Conservation (phyloP, 495 filamentous ascomycete species). For the Eremomyces bilateralis region DNA sequence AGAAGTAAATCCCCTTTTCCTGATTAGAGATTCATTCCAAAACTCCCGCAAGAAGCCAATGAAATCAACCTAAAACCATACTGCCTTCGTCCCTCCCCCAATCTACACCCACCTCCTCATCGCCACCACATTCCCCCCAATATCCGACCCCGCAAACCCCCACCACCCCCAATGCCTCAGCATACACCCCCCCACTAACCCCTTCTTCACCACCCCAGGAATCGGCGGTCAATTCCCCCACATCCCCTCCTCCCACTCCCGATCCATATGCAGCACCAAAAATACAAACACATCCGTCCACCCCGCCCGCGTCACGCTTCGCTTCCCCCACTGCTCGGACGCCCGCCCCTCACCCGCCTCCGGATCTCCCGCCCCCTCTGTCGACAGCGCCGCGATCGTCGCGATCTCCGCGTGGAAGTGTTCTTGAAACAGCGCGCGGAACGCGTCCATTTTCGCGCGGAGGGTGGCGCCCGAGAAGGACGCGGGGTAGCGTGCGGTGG, state of each 20-base stretch:
- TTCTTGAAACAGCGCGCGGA: conserved; percentile 24
- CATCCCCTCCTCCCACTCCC: conserved; percentile 28
- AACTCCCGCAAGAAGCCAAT: no score
- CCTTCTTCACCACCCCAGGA: conserved; percentile 9
- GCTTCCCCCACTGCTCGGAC: conserved; percentile 23
- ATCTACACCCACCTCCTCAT: no score
- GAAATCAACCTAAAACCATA: no score
- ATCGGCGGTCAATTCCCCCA: conserved; percentile 19
- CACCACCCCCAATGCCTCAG: conserved; percentile 26
- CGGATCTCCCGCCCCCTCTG: conserved; percentile 22
- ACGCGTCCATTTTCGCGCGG: conserved; percentile 24
- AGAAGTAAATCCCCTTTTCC: no score
- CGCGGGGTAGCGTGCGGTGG: conserved; percentile 11
- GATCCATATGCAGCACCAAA: conserved; percentile 34
- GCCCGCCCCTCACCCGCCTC: conserved; percentile 14
- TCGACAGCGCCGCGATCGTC: conserved; percentile 28
- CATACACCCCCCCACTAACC: conserved; percentile 21
- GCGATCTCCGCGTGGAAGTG: conserved; percentile 33
- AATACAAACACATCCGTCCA: conserved; percentile 23
- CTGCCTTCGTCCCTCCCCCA: no score
- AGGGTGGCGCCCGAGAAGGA: conserved; percentile 24
- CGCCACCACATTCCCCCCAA: no score
- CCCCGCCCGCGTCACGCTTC: conserved; percentile 9
- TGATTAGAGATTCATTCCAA: no score
- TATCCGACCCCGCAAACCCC: conserved; percentile 29